phyloP scores from a whole-genome alignment of 306 rosid species.

The Inga laurina region DNA sequence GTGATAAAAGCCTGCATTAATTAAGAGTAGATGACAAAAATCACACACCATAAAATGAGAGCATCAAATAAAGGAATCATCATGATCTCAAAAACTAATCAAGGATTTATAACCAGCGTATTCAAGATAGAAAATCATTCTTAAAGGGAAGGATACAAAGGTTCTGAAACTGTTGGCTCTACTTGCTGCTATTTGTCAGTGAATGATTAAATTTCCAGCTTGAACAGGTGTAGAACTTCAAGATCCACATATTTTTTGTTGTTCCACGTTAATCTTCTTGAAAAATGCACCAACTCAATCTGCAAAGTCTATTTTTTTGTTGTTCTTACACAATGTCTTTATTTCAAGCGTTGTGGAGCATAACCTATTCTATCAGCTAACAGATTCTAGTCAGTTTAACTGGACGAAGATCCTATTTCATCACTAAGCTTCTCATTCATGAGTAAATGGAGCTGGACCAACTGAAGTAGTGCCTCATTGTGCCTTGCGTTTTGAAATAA shows the following conservation, averaged over 20 bases:
- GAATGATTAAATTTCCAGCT: slow-evolving; percentile 34
- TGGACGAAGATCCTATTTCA: slow-evolving; percentile 17
- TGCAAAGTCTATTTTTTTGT: neutral
- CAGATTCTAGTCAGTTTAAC: slow-evolving; percentile 26
- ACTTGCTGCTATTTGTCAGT: neutral
- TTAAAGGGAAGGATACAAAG: slow-evolving; percentile 14
- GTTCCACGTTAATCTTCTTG: neutral
- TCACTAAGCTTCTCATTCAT: slow-evolving; percentile 15
- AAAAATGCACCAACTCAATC: slow-evolving; percentile 9
- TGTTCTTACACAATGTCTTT: neutral
- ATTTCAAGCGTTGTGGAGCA: slow-evolving; percentile 18
- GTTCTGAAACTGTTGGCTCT: neutral
- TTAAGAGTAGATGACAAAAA: slow-evolving; percentile 12
- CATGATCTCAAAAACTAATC: slow-evolving; percentile 23
- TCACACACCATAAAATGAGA: slow-evolving; percentile 19
- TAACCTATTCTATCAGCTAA: slow-evolving; percentile 9
- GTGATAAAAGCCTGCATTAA: slow-evolving; percentile 81
- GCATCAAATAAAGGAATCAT: slow-evolving; percentile 22
- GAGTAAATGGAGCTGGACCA: slow-evolving; percentile 28
- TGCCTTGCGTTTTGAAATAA: slow-evolving; percentile 17
- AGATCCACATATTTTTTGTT: slow-evolving; percentile 23
- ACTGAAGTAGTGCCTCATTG: slow-evolving; percentile 22
- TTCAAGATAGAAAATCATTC: slow-evolving; percentile 16
- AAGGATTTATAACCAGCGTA: slow-evolving; percentile 4
- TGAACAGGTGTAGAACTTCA: neutral